Base-by-base conservation (phyloP, 2,329 filamentous ascomycete genomes). In the Neophaeococcomyces aloes region DNA sequence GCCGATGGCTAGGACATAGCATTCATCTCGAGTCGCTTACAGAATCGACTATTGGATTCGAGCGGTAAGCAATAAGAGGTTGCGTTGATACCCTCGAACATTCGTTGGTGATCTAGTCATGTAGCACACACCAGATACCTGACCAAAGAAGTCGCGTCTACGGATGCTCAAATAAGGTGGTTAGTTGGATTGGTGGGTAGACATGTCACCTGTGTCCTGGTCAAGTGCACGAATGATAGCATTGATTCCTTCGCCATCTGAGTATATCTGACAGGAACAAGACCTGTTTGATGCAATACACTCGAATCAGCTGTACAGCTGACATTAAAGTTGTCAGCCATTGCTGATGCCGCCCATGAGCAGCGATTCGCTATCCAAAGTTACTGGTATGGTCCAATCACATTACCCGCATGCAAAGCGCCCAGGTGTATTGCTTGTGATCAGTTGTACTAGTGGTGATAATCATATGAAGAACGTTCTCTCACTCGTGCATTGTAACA, bases 201-300 rank as follows among this genome's bases (percentile, higher is more conserved):
- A n/a, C n/a, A n/a, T n/a, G n/a, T n/a, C n/a, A n/a, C n/a, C n/a
- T n/a, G n/a, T n/a, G n/a, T n/a, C n/a, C n/a, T n/a, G n/a, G n/a
- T n/a, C n/a, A n/a, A n/a, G n/a, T n/a, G n/a, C n/a, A 25, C 38
- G 29, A 41, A 41, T 41, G 34, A 19, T 30, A 41, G 10, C 14
- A 25, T 31, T 2, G 6, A 32, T 15, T 25, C 34, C 11, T 42
- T 30, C 29, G 30, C 18, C 13, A 8, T 18, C 8, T 8, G 6
- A 15, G 13, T 7, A 39, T 23, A n/a, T 14, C 30, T 29, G 15
- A 23, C 35, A 19, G 35, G 25, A 23, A 8, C 17, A 25, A 25
- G 35, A 17, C 35, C 21, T 7, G 35, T 10, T n/a, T 25, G 35
- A 38, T 5, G 11, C 7, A 36, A 21, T 38, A 41, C 10, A 29